Evolutionary conservation across 768 basidiomycete genomes (phyloP), one percentile per base, ranked within the genome.

Genomic region (Xanthoconium stramineum): DNA sequence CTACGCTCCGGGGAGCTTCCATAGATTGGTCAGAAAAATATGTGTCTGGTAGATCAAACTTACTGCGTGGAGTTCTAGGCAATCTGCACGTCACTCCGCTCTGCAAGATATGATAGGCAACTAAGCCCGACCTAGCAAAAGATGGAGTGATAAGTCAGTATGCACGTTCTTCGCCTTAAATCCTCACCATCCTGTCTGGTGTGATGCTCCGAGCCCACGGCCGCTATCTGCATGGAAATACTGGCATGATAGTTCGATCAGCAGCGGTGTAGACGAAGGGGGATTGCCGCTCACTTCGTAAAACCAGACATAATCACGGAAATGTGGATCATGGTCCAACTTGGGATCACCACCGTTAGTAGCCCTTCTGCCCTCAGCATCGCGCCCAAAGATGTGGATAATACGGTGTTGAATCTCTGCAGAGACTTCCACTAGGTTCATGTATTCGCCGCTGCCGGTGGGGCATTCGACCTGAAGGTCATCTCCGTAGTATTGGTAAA

Each of bases 391-490:
- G 64, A 99, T 94, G 71, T 98, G 94, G 53, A 98, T 99, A 59
- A 98, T 86, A n/a, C 97, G 88, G 68, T 98, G 96, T 72, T 98
- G 97, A 53, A 99, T 94, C 72, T 99, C 97, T 66, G 98, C 96
- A 6, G 97, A 94, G 19, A 96, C 94, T 55, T 84, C 81, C 11
- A 88, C 91, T 9, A 99, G 84, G 68, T 94, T 91, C 94, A 98
- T 98, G 73, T 88, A 93, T 62, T 97, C 95, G n/a, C 97, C 97
- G 59, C 88, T 91, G 29, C 94, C 94, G 0, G 93, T 94, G 6
- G 97, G 97, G 66, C 97, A 99, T 72, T 99, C 97, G 30, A 96
- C 88, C 78, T 91, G 88, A 36, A 98, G 75, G 20, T 90, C 87
- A 53, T 94, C 88, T 3, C 97, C 97, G 62, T 97, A 98, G 74